A percentile compares a stretch with the other conserved stretches of the same genome.
Evolutionary conservation across 257 asterid species (phyloP).

Genomic region (Solanum neorickii): DNA sequence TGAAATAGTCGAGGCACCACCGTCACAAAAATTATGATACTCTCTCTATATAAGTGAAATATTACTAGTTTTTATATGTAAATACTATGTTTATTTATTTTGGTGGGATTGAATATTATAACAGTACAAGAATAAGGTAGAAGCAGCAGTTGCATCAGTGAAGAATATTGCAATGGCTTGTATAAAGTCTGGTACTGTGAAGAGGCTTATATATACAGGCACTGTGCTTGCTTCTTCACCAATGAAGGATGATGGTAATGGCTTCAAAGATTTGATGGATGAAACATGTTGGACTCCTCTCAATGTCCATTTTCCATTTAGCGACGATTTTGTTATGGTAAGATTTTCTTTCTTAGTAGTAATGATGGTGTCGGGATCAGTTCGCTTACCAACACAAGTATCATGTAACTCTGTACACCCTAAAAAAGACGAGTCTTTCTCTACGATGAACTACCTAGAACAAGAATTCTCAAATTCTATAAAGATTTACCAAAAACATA

Average conservation of each 20-base stretch:
- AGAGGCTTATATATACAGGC: slow-evolving; percentile 22
- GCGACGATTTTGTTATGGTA: not conserved
- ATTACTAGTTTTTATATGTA: too few relatives aligned
- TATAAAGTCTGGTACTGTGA: slow-evolving; percentile 17
- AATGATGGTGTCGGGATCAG: not conserved
- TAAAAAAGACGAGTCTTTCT: not conserved
- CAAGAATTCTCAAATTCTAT: too few relatives aligned
- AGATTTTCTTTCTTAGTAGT: not conserved
- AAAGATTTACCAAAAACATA: too few relatives aligned
- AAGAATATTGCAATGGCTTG: slow-evolving; percentile 19
- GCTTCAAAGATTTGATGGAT: slow-evolving; percentile 23
- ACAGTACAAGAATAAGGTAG: slow-evolving; percentile 4
- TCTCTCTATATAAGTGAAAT: too few relatives aligned
- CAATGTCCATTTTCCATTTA: not conserved
- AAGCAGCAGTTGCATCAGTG: slow-evolving; percentile 22
- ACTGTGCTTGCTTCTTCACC: slow-evolving; percentile 23
- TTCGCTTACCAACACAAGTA: too few relatives aligned
- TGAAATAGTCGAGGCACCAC: too few relatives aligned
- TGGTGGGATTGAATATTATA: not conserved
- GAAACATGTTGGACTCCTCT: slow-evolving; percentile 42
- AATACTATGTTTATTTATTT: not conserved
- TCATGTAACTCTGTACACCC: too few relatives aligned
- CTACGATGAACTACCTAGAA: not conserved
- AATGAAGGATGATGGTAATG: slow-evolving; percentile 14
- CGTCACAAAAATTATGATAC: too few relatives aligned